Conservation (phyloP, 202 grass and related monocot species). For the Musa balbisiana region DNA sequence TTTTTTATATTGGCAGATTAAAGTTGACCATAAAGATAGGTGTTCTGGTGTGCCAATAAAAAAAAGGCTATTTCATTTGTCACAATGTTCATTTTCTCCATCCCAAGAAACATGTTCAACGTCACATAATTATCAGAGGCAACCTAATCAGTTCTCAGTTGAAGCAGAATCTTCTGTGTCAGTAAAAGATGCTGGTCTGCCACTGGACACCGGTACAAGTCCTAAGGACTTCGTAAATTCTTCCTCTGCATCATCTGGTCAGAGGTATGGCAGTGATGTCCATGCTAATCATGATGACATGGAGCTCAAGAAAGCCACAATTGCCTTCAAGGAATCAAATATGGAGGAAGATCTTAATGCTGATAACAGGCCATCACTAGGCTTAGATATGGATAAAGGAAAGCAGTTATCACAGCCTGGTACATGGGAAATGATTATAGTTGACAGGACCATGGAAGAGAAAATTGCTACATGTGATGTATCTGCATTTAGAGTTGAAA, state of each 20-base stretch:
- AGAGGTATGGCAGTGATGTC: not conserved
- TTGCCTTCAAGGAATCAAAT: not conserved
- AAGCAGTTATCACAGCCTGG: not conserved
- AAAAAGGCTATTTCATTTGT: not conserved
- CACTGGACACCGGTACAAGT: not conserved
- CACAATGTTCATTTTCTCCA: not conserved
- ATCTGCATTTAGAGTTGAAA: not conserved
- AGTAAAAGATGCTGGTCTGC: not conserved
- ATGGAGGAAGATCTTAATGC: not conserved
- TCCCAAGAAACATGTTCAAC: not conserved
- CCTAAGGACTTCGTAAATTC: not conserved
- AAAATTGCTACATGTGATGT: not conserved
- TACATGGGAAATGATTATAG: not conserved
- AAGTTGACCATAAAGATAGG: not conserved
- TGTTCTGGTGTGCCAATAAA: not conserved
- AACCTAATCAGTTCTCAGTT: not conserved
- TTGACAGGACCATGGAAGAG: not conserved
- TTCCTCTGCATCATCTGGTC: not conserved
- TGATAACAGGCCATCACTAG: not conserved
- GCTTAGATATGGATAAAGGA: not conserved
- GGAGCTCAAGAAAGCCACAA: not conserved
- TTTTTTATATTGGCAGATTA: not conserved
- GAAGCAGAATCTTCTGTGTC: conserved; percentile 2
- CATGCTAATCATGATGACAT: not conserved
- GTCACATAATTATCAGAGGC: not conserved